Conservation (phyloP, 2,329 filamentous ascomycete genomes). For the Westerdykella aurantiaca region DNA sequence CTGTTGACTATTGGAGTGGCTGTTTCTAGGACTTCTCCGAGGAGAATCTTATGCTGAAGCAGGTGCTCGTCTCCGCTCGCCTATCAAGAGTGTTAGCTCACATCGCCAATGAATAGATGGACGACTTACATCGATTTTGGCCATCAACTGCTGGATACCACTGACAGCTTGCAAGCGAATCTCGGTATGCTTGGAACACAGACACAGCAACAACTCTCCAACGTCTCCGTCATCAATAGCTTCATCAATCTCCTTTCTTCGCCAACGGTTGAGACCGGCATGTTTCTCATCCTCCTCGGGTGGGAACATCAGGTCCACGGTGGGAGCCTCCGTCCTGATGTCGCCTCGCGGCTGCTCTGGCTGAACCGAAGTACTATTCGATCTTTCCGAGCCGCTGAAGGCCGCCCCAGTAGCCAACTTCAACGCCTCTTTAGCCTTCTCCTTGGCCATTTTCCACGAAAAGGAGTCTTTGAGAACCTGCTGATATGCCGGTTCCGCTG, state of each 20-base stretch:
- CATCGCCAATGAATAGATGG: neutral
- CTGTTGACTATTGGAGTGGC: conserved; percentile 23
- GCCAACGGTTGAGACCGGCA: conserved; percentile 56
- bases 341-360: conserved; percentile 10
- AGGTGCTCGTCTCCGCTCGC: conserved; percentile 69
- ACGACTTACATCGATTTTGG: conserved; percentile 42
- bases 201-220: conserved; percentile 63
- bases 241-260: conserved; percentile 69
- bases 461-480: conserved; percentile 31
- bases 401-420: conserved; percentile 31
- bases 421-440: conserved; percentile 31
- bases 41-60: conserved; percentile 70
- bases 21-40: conserved; percentile 76
- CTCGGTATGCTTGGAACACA: conserved; percentile 68
- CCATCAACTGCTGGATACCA: conserved; percentile 59
- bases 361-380: conserved; percentile 23
- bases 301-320: conserved; percentile 31
- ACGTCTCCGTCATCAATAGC: conserved; percentile 73
- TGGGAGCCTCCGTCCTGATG: conserved; percentile 6
- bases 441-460: conserved; percentile 35
- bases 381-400: conserved; percentile 33
- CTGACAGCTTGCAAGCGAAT: conserved; percentile 73
- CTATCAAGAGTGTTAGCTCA: conserved; percentile 33
- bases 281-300: conserved; percentile 42
- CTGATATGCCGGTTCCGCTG: conserved; percentile 24